phyloP scores from a whole-genome alignment of 495 filamentous ascomycete genomes.

The Letharia columbiana region DNA sequence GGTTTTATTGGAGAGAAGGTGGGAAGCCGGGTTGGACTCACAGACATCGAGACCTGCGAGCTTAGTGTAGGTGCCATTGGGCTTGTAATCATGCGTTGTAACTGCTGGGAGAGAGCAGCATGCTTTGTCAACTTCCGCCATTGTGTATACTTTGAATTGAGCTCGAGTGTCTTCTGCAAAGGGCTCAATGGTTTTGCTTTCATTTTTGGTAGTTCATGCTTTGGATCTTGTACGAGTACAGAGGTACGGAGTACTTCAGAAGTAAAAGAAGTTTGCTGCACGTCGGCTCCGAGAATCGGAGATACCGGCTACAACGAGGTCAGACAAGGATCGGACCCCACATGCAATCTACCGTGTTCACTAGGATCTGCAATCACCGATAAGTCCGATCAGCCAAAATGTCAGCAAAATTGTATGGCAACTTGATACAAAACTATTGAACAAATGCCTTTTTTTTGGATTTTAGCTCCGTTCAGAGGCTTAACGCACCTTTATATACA shows the following conservation, averaged over 20 bases:
- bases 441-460: too few species aligned
- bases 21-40: conserved; percentile 28
- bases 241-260: too few species aligned
- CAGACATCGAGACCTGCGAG: conserved; percentile 63
- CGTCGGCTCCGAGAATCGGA: background rate
- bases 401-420: too few species aligned
- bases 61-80: conserved; percentile 57
- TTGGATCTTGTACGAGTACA: background rate
- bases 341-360: too few species aligned
- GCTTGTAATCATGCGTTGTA: conserved; percentile 43
- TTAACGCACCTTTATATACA: too few species aligned
- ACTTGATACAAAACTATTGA: too few species aligned
- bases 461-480: too few species aligned
- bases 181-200: background rate
- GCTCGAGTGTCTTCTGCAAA: background rate
- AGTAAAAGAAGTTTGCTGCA: background rate
- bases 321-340: background rate
- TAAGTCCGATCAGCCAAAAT: too few species aligned
- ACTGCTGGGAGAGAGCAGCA: conserved; percentile 14
- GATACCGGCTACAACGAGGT: background rate
- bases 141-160: background rate
- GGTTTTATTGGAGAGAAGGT: background rate
- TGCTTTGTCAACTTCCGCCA: conserved; percentile 15
- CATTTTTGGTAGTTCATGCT: background rate
- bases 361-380: too few species aligned